These are phyloP conservation scores for Leccinum broughii DNA, from an alignment of 768 basidiomycete species.

Conservation along the genomic window DNA sequence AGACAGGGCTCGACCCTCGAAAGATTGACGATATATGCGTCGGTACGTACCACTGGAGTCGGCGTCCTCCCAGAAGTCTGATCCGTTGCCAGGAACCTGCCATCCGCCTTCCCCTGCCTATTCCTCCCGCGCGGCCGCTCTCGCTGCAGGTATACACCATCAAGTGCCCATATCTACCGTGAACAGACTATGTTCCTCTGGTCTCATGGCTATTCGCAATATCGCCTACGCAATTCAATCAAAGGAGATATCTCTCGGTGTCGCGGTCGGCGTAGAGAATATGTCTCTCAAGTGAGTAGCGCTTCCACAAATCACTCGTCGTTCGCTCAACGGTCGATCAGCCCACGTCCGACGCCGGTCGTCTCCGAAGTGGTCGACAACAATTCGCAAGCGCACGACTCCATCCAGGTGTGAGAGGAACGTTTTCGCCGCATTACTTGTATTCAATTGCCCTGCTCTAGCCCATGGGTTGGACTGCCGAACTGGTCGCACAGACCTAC, in stretches of 20 bases:
- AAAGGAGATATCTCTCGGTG: constrained; percentile 82
- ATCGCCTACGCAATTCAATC: constrained; percentile 86
- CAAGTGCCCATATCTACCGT: constrained; percentile 86
- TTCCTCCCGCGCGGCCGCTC: constrained; percentile 81
- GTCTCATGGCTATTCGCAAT: constrained; percentile 88
- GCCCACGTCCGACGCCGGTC: constrained; percentile 75
- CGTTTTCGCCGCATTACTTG: background rate
- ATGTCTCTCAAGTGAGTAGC: constrained; percentile 71
- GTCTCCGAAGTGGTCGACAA: constrained; percentile 58
- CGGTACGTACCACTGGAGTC: constrained; percentile 43
- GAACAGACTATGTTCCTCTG: constrained; percentile 93
- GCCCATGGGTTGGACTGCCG: constrained; percentile 97
- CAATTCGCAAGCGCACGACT: constrained; percentile 68
- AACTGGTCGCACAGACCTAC: constrained; percentile 83
- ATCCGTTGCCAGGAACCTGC: constrained; percentile 59
- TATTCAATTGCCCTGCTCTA: constrained; percentile 28
- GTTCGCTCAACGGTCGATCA: constrained; percentile 22
- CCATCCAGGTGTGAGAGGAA: constrained; percentile 51
- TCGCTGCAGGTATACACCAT: constrained; percentile 87
- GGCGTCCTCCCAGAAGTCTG: background rate
- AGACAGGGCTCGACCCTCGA: constrained; percentile 65
- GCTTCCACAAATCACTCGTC: constrained; percentile 2
- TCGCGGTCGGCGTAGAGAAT: constrained; percentile 82
- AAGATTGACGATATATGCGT: constrained; percentile 59
- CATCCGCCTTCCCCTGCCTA: constrained; percentile 82